phyloP scores from a whole-genome alignment of 1,284 basidiomycete genomes.

The Apiotrichum sp. region DNA sequence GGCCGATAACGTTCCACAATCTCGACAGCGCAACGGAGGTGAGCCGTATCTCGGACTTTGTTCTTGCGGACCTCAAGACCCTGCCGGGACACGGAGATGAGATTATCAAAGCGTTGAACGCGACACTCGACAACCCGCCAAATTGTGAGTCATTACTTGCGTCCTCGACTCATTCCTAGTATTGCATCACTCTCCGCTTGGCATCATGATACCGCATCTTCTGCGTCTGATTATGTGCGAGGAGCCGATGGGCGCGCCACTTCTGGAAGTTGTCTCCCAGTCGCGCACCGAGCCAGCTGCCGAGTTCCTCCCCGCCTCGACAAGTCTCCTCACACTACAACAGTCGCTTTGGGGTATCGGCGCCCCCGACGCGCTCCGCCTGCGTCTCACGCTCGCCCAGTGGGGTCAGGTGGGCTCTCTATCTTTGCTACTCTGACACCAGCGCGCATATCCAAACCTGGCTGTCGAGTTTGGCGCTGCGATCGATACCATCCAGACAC shows the following conservation, averaged over 20 bases:
- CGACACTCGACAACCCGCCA: neutral
- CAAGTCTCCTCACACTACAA: conserved; percentile 1
- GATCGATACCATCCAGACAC: neutral
- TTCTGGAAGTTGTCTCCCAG: neutral
- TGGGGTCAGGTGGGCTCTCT: conserved; percentile 15
- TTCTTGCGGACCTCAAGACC: conserved; percentile 25
- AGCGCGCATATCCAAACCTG: conserved; percentile 3
- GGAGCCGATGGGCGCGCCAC: neutral
- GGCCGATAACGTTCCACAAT: conserved; percentile 29
- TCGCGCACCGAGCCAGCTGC: neutral
- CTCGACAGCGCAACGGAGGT: conserved; percentile 35
- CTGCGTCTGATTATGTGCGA: conserved; percentile 14
- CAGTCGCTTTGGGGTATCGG: conserved; percentile 15
- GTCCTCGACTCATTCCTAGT: conserved; percentile 10
- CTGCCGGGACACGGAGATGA: conserved; percentile 1
- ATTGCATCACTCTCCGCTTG: conserved; percentile 16
- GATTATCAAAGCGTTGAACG: neutral
- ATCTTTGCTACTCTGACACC: neutral
- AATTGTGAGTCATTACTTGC: neutral
- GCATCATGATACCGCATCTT: conserved; percentile 20
- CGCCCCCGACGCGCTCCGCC: conserved; percentile 14
- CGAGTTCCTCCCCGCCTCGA: neutral
- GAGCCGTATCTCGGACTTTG: conserved; percentile 22
- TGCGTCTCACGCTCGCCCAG: conserved; percentile 17
- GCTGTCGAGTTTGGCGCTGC: neutral